Conservation (phyloP, 2,329 filamentous ascomycete genomes). For the Aaosphaeria pasadenensis region DNA sequence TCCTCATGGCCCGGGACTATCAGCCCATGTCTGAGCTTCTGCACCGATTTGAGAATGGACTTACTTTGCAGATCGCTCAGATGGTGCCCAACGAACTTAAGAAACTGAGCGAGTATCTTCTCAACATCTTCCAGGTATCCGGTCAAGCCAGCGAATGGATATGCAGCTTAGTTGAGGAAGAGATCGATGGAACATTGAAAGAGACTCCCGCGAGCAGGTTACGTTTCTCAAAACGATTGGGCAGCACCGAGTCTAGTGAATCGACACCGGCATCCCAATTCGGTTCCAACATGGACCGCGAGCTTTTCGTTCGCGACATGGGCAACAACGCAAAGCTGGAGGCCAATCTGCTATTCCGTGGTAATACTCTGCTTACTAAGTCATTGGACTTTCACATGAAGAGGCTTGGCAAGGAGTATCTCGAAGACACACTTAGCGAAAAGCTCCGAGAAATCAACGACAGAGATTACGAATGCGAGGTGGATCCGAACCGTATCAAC, state of each 20-base stretch:
- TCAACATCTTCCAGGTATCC: conserved; percentile 95
- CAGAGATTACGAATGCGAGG: conserved; percentile 87
- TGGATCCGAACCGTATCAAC: conserved; percentile 79
- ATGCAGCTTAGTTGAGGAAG: conserved; percentile 84
- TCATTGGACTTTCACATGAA: conserved; percentile 95
- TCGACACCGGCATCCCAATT: conserved; percentile 15
- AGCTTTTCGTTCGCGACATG: conserved; percentile 72
- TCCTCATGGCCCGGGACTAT: conserved; percentile 84
- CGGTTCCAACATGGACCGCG: conserved; percentile 57
- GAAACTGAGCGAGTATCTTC: conserved; percentile 76
- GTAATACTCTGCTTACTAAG: conserved; percentile 91
- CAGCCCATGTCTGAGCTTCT: conserved; percentile 76
- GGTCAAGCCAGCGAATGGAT: conserved; percentile 85
- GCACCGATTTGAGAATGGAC: conserved; percentile 76
- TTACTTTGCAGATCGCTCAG: conserved; percentile 81
- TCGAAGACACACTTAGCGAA: conserved; percentile 81
- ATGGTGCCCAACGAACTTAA: conserved; percentile 75
- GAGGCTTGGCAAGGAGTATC: conserved; percentile 84
- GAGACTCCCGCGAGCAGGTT: conserved; percentile 67
- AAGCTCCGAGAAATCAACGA: conserved; percentile 88
- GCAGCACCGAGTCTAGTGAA: conserved; percentile 67
- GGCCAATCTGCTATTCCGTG: conserved; percentile 90
- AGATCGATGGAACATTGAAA: conserved; percentile 89
- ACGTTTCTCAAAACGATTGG: conserved; percentile 68
- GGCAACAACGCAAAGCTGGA: conserved; percentile 78